Evolutionary conservation across 2,329 filamentous ascomycete species (phyloP), one percentile per base, ranked within the genome.

Genomic region (Furcasterigmium furcatum): DNA sequence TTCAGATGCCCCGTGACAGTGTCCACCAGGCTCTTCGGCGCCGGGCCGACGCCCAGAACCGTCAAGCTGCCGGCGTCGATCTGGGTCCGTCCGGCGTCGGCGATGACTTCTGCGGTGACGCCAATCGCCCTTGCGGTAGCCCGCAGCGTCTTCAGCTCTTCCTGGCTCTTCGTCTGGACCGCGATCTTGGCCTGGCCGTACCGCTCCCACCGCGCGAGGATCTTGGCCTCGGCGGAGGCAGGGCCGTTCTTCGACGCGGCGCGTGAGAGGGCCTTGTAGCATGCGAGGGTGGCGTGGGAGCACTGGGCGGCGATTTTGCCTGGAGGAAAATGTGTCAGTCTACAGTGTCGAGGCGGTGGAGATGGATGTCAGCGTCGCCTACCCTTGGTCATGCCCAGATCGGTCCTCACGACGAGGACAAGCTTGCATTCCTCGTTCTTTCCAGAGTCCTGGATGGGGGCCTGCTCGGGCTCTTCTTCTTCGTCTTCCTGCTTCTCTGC

Each of bases 311-410:
- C 94, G 59, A 97, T 96, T 77, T 99, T 99, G 59, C 92, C 92
- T 96, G 52, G 38, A 40, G 20, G 22, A 39, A 13, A 21, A n/a
- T 10, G 27, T 27, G 41, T 50, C 18, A 50, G 43, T 27, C 36
- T n/a, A n/a, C 36, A 27, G 24, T 7, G 24, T 32, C 27, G 21
- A 29, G 45, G 29, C 46, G 24, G 29, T n/a, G 24, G 8, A 12
- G 29, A 16, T 29, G 44, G 41, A 36, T 29, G 30, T 13, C 34
- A 40, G 20, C 16, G 32, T 29, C 20, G 43, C 41, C 24, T 29
- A 94, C 92, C 92, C 72, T 96, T 97, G 9, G 88, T 94, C 94
- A 99, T 99, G 58, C 92, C 92, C 58, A 99, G 68, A 70, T 99
- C 94, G 16, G 90, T 96, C 61, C 94, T 75, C 45, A 97, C 92